phyloP scores from a whole-genome alignment of 2,329 filamentous ascomycete genomes.

The Pseudogymnoascus sp. region DNA sequence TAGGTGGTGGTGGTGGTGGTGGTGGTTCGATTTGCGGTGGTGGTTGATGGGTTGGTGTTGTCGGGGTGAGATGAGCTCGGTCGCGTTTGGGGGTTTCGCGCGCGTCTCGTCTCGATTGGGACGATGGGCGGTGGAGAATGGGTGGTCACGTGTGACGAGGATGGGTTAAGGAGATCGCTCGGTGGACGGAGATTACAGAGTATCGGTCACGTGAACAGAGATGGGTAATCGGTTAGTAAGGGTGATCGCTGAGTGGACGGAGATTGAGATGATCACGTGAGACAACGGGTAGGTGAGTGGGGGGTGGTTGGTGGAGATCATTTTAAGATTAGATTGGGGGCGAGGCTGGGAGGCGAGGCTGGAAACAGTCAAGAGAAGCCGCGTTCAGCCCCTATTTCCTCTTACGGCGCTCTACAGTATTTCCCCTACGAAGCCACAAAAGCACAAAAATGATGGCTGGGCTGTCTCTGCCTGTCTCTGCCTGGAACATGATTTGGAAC shows the following conservation, averaged over 20 bases:
- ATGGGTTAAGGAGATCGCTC: background rate
- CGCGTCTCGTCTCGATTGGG: conserved; percentile 6
- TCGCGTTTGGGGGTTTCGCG: background rate
- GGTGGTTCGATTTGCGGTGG: background rate
- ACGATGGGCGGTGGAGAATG: background rate
- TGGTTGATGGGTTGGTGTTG: background rate
- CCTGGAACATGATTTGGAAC: background rate
- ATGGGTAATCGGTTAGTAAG: background rate
- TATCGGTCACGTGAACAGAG: background rate
- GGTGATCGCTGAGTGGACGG: background rate
- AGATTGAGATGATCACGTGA: background rate
- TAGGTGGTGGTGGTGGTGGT: conserved; percentile 6
- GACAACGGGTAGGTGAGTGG: background rate
- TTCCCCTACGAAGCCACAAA: background rate
- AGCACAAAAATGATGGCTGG: background rate
- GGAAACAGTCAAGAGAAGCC: background rate
- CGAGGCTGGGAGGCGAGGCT: background rate
- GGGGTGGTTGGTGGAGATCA: background rate
- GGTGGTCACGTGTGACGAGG: background rate
- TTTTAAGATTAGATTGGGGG: background rate
- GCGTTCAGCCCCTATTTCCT: background rate
- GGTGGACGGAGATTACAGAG: background rate
- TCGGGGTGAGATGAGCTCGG: background rate
- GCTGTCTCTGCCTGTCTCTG: conserved; percentile 2
- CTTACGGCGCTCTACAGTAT: background rate